Evolutionary conservation across 352 stramenopile species (phyloP), one percentile per base, ranked within the genome.

Genomic region (Pythium myriotylum): DNA sequence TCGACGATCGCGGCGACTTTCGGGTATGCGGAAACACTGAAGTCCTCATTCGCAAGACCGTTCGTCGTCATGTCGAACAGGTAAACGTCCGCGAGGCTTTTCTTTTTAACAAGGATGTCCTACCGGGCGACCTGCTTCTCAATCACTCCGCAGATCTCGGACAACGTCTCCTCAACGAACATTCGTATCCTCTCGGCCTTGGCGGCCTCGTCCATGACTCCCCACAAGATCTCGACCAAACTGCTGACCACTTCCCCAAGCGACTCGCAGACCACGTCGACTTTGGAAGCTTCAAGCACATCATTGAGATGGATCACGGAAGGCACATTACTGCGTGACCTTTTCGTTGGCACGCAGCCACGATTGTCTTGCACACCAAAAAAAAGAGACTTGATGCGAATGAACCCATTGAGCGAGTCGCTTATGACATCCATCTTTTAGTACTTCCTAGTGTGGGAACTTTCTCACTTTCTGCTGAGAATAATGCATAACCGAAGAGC

Each of bases 241-340:
- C 60, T 43, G n/a, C 60, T 43, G 19, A 59, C 54, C 2, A 84
- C 8, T 33, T 86, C 78, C 16, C 72, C 19, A 12, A 87, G 58
- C 37, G 74, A 80, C 50, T 85, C 70, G 12, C 71, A 72, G 22
- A 78, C 42, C 66, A 80, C 78, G 45, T 85, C 77, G 12, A 81
- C 71, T 16, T 75, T 69, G 20, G 92, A 80, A 54, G 72, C 76
- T 22, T 81, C 40, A 6, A 84, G 54, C n/a, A 73, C 62, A 57
- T 89, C 70, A 10, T 65, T 43, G 22, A 86, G 85, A 52, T 89
- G 88, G 10, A 94, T n/a, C n/a, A n/a, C n/a, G n/a, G n/a, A n/a
- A n/a, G n/a, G n/a, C n/a, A n/a, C n/a, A n/a, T n/a, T n/a, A n/a
- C n/a, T n/a, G n/a, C n/a, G n/a, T n/a, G n/a, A n/a, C n/a, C n/a